These are phyloP conservation scores for Cladosporium sp. DNA, from an alignment of 2,329 filamentous ascomycete species.

Conservation along the genomic window DNA sequence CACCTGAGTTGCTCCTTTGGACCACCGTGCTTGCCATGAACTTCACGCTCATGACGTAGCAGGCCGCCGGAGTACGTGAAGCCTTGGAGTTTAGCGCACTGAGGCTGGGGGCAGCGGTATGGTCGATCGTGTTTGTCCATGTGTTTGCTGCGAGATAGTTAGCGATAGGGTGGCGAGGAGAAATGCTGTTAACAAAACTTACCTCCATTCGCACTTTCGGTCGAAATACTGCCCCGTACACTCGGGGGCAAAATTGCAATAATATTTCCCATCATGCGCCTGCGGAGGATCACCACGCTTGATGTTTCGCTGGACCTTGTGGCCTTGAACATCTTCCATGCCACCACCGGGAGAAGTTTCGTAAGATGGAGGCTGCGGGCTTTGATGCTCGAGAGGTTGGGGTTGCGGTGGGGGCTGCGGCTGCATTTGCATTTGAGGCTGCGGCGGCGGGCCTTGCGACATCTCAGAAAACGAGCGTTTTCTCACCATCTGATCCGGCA, in stretches of 20 bases:
- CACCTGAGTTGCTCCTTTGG: conserved; percentile 85
- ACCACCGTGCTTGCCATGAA: conserved; percentile 84
- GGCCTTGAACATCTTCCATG: conserved; percentile 3
- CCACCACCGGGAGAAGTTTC: conserved; percentile 2
- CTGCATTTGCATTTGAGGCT: conserved; percentile 3
- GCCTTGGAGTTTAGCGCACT: conserved; percentile 84
- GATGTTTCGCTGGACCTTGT: conserved; percentile 17
- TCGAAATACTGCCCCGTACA: conserved; percentile 69
- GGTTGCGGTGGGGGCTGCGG: background rate
- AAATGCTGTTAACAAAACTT: conserved; percentile 41
- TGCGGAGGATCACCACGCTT: conserved; percentile 48
- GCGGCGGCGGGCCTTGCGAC: conserved; percentile 18
- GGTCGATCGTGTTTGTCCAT: conserved; percentile 98
- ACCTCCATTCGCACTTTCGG: conserved; percentile 93
- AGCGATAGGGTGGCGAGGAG: conserved; percentile 15
- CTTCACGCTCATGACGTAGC: conserved; percentile 84
- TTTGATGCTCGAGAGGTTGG: conserved; percentile 1
- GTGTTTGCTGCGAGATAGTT: conserved; percentile 64
- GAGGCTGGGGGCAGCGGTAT: conserved; percentile 76
- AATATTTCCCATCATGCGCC: conserved; percentile 69
- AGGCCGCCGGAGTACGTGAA: conserved; percentile 95
- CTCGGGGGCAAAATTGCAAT: conserved; percentile 62
- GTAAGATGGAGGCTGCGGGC: background rate
- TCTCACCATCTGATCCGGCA: conserved; percentile 21
- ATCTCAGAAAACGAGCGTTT: conserved; percentile 30